These are phyloP conservation scores for Nicotiana tomentosiformis DNA, from an alignment of 257 asterid species.

Conservation along the genomic window DNA sequence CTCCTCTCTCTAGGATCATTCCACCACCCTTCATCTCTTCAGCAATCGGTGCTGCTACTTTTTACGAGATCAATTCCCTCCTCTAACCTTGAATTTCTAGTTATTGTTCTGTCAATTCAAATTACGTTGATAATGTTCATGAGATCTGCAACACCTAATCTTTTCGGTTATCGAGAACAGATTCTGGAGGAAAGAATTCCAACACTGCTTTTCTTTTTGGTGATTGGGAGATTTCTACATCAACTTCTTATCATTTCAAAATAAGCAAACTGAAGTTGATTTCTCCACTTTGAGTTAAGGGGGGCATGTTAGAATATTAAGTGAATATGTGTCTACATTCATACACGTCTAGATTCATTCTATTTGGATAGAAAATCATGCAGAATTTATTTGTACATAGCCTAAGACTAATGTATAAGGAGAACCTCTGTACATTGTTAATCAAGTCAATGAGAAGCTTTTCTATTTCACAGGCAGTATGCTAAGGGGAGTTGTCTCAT, in stretches of 20 bases:
- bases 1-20: not conserved
- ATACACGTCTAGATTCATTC: not conserved
- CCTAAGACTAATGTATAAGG: not conserved
- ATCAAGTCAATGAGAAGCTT: not conserved
- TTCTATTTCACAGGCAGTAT: not conserved
- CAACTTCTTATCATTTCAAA: not conserved
- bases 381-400: not conserved
- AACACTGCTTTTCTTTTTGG: not conserved
- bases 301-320: not conserved
- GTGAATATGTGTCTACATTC: not conserved
- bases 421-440: not conserved
- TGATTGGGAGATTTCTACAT: not conserved
- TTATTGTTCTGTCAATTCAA: not conserved
- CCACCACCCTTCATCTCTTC: not conserved
- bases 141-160: not conserved
- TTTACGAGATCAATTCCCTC: not conserved
- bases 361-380: not conserved
- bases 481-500: not conserved
- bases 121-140: not conserved
- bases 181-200: not conserved
- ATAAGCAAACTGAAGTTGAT: not conserved
- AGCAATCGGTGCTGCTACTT: not conserved
- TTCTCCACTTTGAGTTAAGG: not conserved
- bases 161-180: not conserved
- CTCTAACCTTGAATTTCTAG: not conserved